Evolutionary conservation across 2,329 filamentous ascomycete genomes (phyloP).

Genomic region (Neurospora sp.): DNA sequence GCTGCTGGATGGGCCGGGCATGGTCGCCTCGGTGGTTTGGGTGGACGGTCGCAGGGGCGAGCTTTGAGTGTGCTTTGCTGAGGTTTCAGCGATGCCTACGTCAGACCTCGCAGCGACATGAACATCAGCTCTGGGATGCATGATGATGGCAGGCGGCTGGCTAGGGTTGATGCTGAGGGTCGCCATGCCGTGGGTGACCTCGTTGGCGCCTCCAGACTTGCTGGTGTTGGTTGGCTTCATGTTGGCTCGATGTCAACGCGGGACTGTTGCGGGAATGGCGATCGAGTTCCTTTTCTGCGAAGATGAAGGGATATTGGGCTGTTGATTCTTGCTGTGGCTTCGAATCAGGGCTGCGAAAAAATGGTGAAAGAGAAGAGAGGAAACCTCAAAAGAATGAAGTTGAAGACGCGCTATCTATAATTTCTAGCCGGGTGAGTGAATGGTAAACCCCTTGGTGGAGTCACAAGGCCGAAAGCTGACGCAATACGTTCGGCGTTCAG

Average conservation of each 20-base stretch:
- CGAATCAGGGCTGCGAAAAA: not conserved
- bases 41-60: not conserved
- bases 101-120: too few relatives aligned
- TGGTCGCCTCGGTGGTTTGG: not conserved
- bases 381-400: not conserved
- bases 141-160: not conserved
- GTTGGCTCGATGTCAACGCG: not conserved
- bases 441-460: not conserved
- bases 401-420: not conserved
- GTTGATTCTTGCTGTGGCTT: not conserved
- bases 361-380: not conserved
- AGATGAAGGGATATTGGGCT: not conserved
- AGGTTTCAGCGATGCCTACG: too few relatives aligned
- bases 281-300: not conserved
- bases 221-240: not conserved
- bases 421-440: not conserved
- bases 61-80: not conserved
- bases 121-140: too few relatives aligned
- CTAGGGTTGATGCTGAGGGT: not conserved
- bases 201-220: not conserved
- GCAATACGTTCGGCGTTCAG: not conserved
- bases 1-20: not conserved
- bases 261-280: not conserved
- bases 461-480: not conserved
- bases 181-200: not conserved